Evolutionary conservation across 202 grass and related monocot species (phyloP).

Genomic region (Dendrocalamus latiflorus): DNA sequence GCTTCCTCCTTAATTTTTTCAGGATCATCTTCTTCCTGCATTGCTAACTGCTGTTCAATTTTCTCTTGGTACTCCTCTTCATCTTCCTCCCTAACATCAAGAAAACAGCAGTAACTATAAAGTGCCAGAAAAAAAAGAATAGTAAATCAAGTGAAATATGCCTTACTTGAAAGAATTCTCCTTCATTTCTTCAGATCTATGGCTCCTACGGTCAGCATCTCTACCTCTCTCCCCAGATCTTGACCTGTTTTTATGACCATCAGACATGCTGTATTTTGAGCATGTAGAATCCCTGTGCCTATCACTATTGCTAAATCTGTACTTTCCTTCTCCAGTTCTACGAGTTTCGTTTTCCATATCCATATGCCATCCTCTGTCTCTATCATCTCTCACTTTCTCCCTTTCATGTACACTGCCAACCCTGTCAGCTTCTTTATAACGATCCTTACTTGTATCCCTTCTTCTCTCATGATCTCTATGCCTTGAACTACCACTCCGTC

Average conservation of each 20-base stretch:
- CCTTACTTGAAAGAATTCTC: constrained; percentile 54
- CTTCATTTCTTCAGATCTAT: constrained; percentile 45
- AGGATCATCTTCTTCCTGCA: constrained; percentile 82
- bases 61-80: constrained; percentile 88
- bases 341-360: constrained; percentile 39
- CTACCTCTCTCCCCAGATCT: constrained; percentile 37
- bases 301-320: constrained; percentile 34
- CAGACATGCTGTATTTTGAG: constrained; percentile 31
- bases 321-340: constrained; percentile 42
- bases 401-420: constrained; percentile 33
- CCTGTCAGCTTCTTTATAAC: constrained; percentile 40
- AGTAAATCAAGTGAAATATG: constrained; percentile 1
- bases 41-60: constrained; percentile 83
- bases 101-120: constrained; percentile 14
- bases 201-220: constrained; percentile 19
- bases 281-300: constrained; percentile 34
- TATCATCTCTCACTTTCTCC: constrained; percentile 47
- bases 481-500: constrained; percentile 47
- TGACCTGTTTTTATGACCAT: too few relatives aligned
- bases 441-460: constrained; percentile 37
- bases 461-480: constrained; percentile 46
- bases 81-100: constrained; percentile 61
- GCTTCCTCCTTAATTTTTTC: constrained; percentile 97
- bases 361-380: constrained; percentile 37
- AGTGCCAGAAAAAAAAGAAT: neutral